Base-by-base conservation (phyloP, 768 basidiomycete genomes). In the Kwoniella newhampshirensis region DNA sequence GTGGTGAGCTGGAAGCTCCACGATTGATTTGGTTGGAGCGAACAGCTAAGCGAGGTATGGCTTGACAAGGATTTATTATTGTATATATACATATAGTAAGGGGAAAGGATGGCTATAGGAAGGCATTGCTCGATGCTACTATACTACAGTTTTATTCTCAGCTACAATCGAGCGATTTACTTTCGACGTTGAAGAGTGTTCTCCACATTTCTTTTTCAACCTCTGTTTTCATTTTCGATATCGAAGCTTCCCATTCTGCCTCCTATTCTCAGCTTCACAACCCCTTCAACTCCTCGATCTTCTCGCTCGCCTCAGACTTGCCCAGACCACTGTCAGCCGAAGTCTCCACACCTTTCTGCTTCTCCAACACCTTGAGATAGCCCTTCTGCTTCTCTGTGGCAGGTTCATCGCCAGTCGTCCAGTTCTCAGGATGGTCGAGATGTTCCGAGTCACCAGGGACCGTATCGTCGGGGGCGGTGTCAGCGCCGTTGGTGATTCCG, bases 321-420 rank as follows among this genome's bases (percentile, higher is more conserved):
- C 72, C 70, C 43, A 74, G 26, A n/a, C 60, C 62, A 6, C 26
- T 57, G 5, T 48, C 46, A 2, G 27, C 53, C 32, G 32, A 32
- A 6, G 13, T 6, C 11, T 37, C 42, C 12, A 51, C 54, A 12
- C 71, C 71, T 44, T 75, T 75, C 51, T 77, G 71, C 56, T 70
- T 72, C 58, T 74, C 74, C 12, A 77, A 59, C 6, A 75, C 73
- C 49, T 66, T 64, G 35, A 77, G 55, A 58, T 70, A 77, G 0
- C 66, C 73, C 44, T 71, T 71, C 45, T 77, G 76, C 57, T 75
- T 77, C 6, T 66, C 65, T 12, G 76, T 77, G 8, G 76, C 73
- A 11, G 76, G 74, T 7, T 77, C 73, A 7, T 63, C 69, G 21
- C 74, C 74, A 1, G 75, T 77, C 12, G 69, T 59, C 76, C 76